Percentiles rank a stretch among this genome's conserved stretches.
These are phyloP conservation scores for Cadophora sp. DNA, from an alignment of 2,329 filamentous ascomycete genomes.

Conservation along the genomic window DNA sequence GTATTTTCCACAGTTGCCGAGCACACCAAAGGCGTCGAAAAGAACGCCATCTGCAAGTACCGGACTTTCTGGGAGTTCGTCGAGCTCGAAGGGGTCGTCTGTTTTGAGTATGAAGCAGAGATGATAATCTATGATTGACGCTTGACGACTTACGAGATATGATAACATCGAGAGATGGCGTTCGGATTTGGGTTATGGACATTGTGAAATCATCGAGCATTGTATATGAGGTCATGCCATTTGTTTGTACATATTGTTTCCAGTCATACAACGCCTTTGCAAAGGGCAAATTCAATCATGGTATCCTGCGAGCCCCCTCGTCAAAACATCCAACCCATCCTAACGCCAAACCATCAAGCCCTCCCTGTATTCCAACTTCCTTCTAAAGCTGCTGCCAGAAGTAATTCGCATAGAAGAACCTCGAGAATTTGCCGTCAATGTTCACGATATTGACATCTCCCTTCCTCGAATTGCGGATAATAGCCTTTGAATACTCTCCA, in stretches of 20 bases:
- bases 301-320: constrained; percentile 22
- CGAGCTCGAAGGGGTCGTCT: constrained; percentile 37
- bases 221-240: background rate
- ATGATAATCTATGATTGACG: constrained; percentile 29
- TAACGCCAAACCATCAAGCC: constrained; percentile 5
- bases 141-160: constrained; percentile 10
- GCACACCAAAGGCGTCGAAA: constrained; percentile 29
- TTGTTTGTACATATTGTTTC: background rate
- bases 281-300: constrained; percentile 19
- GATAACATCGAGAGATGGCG: constrained; percentile 3
- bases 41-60: constrained; percentile 28
- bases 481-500: constrained; percentile 84
- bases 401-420: constrained; percentile 93
- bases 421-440: constrained; percentile 89
- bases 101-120: constrained; percentile 39
- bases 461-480: constrained; percentile 84
- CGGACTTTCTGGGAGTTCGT: constrained; percentile 30
- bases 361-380: background rate
- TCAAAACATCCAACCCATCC: background rate
- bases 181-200: background rate
- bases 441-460: constrained; percentile 95
- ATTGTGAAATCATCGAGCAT: background rate
- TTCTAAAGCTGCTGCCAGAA: constrained; percentile 86
- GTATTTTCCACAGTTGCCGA: constrained; percentile 33
- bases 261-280: constrained; percentile 3